A percentile compares a stretch with the other conserved stretches of the same genome.
These are phyloP conservation scores for Pholiota adiposa DNA, from an alignment of 1,284 basidiomycete genomes.

Conservation along the genomic window DNA sequence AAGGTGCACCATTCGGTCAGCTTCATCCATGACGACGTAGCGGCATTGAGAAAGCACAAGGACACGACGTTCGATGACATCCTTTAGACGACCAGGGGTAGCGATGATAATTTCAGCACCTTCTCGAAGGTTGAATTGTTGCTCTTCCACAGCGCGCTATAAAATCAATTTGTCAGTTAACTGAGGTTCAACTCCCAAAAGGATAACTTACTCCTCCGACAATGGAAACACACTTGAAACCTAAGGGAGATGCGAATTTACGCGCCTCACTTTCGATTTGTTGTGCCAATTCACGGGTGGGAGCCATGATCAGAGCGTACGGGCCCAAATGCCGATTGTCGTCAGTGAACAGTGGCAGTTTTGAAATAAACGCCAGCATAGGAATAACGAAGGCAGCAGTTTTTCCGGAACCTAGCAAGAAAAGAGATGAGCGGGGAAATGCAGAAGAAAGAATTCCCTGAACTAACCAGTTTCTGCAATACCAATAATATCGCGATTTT, in stretches of 20 bases:
- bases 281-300: slow-evolving; percentile 96
- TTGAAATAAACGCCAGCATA: slow-evolving; percentile 93
- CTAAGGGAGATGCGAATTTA: slow-evolving; percentile 89
- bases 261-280: slow-evolving; percentile 94
- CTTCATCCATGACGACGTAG: slow-evolving; percentile 99
- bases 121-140: slow-evolving; percentile 93
- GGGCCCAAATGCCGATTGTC: slow-evolving; percentile 94
- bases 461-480: slow-evolving; percentile 92
- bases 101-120: slow-evolving; percentile 99
- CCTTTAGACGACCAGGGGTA: slow-evolving; percentile 96
- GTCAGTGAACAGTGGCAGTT: slow-evolving; percentile 84
- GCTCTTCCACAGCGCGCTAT: slow-evolving; percentile 90
- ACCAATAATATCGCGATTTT: slow-evolving; percentile 96
- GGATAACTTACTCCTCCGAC: slow-evolving; percentile 84
- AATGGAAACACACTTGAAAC: slow-evolving; percentile 94
- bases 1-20: slow-evolving; percentile 97
- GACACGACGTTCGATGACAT: slow-evolving; percentile 95
- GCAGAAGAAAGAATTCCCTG: neutral
- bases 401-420: slow-evolving; percentile 87
- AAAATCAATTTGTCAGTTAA: slow-evolving; percentile 17
- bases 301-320: slow-evolving; percentile 92
- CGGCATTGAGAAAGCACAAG: slow-evolving; percentile 95
- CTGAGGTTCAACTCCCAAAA: slow-evolving; percentile 5
- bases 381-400: slow-evolving; percentile 99
- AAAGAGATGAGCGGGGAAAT: slow-evolving; percentile 13